Base-by-base conservation (phyloP, 345 rosid genomes). In the Populus nigra region DNA sequence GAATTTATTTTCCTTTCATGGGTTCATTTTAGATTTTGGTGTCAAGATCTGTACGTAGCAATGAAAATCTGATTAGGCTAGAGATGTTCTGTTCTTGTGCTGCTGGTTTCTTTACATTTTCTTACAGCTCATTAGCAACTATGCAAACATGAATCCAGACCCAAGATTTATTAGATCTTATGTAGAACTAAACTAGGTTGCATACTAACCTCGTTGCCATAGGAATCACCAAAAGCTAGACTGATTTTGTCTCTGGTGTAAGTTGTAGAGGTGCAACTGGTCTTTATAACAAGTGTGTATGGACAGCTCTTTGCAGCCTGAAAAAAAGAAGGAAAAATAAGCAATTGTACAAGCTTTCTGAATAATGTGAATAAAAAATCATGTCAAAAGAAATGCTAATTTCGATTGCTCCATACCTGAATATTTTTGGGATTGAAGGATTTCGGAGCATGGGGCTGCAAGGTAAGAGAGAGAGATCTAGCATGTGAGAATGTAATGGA, bases 201-300 rank as follows among this genome's bases (percentile, higher is more conserved):
- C 12, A 22, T 8, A 68, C 71, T 36, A 68, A 68, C 71, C 71
- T 68, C 71, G 69, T 74, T 41, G 38, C 77, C 77, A 27, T 59
- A 18, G 27, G 77, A 41, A 63, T 74, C 70, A 17, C 70, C 77
- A 5, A 62, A 74, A 39, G 77, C 39, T 7, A 74, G 41, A 43
- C 77, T 74, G 41, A 74, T 74, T 27, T 43, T 25, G 77, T 74
- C 77, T 74, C 77, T 74, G 77, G 77, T 74, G 69, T 39, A 65
- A 41, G 70, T 62, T 15, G 61, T 8, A 18, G 77, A 74, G 38
- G 77, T 63, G 61, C 77, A 74, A 27, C 77, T 74, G 27, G 77
- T 74, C 70, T 63, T 74, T 47, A 74, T 63, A 3, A 25, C 59
- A 74, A 74, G 41, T 27, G 59, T 43, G 59, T 63, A 74, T 3